A percentile compares a stretch with the other conserved stretches of the same genome.
These are phyloP conservation scores for Gossypium davidsonii DNA, from an alignment of 441 rosid genomes.

Conservation along the genomic window DNA sequence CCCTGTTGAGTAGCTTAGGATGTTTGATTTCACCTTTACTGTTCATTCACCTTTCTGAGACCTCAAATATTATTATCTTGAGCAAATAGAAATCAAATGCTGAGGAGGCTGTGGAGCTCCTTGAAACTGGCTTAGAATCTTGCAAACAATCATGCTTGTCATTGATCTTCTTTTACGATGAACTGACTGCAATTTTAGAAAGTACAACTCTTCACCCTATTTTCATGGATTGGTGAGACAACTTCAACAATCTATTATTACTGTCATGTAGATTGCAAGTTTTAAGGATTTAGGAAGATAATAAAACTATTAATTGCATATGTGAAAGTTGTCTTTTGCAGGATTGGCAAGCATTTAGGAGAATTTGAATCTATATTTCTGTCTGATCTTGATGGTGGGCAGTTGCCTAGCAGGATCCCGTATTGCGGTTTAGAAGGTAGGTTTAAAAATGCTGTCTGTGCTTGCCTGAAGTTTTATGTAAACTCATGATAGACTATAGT, in stretches of 20 bases:
- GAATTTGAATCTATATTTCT: constrained; percentile 73
- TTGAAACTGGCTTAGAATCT: constrained; percentile 60
- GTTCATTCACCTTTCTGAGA: constrained; percentile 14
- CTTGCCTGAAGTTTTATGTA: constrained; percentile 13
- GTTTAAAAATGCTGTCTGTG: constrained; percentile 7
- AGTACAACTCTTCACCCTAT: constrained; percentile 53
- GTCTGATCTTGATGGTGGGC: constrained; percentile 67
- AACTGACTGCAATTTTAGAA: constrained; percentile 50
- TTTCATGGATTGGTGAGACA: constrained; percentile 68
- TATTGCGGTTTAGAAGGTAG: constrained; percentile 70
- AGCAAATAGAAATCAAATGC: constrained; percentile 48
- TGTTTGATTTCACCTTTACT: background rate
- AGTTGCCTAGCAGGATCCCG: constrained; percentile 30
- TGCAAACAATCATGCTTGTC: constrained; percentile 57
- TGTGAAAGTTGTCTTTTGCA: constrained; percentile 24
- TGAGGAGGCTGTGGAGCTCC: constrained; percentile 74
- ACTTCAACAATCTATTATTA: constrained; percentile 13
- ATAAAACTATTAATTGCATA: constrained; percentile 9
- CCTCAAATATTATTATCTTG: constrained; percentile 7
- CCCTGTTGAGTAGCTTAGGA: constrained; percentile 1
- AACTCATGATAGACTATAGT: constrained; percentile 4
- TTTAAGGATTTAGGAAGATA: constrained; percentile 13
- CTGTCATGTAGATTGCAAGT: constrained; percentile 19
- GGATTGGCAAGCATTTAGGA: constrained; percentile 73
- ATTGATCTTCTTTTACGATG: constrained; percentile 66